These are phyloP conservation scores for Moesziomyces parantarcticus DNA, from an alignment of 1,284 basidiomycete genomes.

Conservation along the genomic window DNA sequence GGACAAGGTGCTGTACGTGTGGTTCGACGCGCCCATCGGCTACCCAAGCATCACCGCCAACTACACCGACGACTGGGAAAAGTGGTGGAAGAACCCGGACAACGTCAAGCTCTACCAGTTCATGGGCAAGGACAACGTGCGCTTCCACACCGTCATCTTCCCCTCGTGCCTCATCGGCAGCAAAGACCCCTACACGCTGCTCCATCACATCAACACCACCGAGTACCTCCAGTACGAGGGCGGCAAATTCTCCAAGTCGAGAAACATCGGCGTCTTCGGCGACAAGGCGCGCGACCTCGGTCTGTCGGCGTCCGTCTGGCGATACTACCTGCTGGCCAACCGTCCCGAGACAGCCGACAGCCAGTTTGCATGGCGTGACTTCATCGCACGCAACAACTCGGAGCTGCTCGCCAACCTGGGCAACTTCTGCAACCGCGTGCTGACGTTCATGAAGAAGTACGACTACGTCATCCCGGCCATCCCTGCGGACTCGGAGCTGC, in stretches of 20 bases:
- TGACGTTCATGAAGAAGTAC: conserved; percentile 94
- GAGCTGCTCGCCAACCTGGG: conserved; percentile 96
- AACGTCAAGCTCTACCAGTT: conserved; percentile 96
- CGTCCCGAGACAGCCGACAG: conserved; percentile 93
- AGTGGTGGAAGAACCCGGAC: conserved; percentile 96
- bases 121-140: conserved; percentile 84
- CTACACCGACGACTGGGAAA: conserved; percentile 92
- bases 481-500: conserved; percentile 52
- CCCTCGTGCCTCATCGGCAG: conserved; percentile 91
- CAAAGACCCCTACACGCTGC: conserved; percentile 89
- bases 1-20: conserved; percentile 91
- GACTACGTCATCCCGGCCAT: conserved; percentile 75
- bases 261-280: conserved; percentile 96
- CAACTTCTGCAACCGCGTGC: conserved; percentile 94
- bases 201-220: conserved; percentile 94
- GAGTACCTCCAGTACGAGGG: conserved; percentile 99
- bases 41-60: conserved; percentile 97
- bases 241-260: conserved; percentile 98
- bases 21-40: conserved; percentile 98
- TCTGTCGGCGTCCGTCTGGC: conserved; percentile 92
- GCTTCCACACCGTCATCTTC: conserved; percentile 98
- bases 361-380: conserved; percentile 97
- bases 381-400: conserved; percentile 93
- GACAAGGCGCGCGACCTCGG: conserved; percentile 93
- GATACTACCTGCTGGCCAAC: conserved; percentile 93